These are phyloP conservation scores for Claviceps maximensis DNA, from an alignment of 2,329 filamentous ascomycete genomes.

Conservation along the genomic window DNA sequence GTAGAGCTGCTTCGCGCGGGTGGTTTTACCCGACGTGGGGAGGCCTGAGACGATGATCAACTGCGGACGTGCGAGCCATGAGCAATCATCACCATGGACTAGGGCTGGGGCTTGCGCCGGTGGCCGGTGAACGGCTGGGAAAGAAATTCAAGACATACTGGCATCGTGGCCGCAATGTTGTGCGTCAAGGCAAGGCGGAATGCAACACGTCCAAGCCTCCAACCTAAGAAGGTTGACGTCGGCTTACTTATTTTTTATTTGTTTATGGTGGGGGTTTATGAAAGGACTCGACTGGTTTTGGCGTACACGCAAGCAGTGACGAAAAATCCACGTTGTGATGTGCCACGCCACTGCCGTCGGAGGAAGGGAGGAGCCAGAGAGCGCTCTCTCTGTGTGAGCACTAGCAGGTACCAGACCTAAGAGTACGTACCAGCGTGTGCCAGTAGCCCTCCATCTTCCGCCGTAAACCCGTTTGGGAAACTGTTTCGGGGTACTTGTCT, in stretches of 20 bases:
- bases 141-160: not conserved
- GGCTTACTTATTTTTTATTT: not conserved
- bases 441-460: not conserved
- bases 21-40: constrained; percentile 56
- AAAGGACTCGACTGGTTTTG: not conserved
- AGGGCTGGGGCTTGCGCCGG: not conserved
- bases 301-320: not conserved
- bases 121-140: not conserved
- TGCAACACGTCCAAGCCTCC: not conserved
- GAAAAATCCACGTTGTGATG: not conserved
- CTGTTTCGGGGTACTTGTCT: not conserved
- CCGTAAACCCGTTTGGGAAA: not conserved
- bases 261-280: not conserved
- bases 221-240: not conserved
- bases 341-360: not conserved
- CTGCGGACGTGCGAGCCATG: constrained; percentile 22
- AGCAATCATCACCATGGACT: not conserved
- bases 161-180: not conserved
- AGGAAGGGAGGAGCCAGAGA: not conserved
- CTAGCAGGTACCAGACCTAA: no score
- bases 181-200: not conserved
- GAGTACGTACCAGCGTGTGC: no score
- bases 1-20: constrained; percentile 52
- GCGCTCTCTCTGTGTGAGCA: no score
- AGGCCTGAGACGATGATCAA: constrained; percentile 55